Percentiles rank a stretch among this genome's conserved stretches.
Evolutionary conservation across 2,329 filamentous ascomycete genomes (phyloP).

Genomic region (Sarocladiaceae sp.): DNA sequence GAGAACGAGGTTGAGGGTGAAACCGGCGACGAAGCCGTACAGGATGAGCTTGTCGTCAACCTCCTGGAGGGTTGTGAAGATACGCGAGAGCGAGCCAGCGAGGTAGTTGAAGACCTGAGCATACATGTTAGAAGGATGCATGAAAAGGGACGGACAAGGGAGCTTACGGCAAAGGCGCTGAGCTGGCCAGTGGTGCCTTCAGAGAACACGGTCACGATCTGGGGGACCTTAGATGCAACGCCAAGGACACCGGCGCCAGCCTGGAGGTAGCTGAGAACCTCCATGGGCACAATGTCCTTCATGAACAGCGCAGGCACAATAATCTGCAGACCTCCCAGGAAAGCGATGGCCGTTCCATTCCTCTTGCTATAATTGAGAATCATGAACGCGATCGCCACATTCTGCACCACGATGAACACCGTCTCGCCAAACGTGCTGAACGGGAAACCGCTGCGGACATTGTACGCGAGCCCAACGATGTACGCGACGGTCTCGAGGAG

Average conservation of each 20-base stretch:
- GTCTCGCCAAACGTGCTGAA: constrained; percentile 98
- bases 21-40: constrained; percentile 89
- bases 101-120: constrained; percentile 97
- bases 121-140: constrained; percentile 1
- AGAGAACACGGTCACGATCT: constrained; percentile 80
- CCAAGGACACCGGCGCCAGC: constrained; percentile 76
- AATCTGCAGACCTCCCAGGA: constrained; percentile 69
- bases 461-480: constrained; percentile 88
- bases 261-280: constrained; percentile 68
- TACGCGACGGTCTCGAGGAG: constrained; percentile 84
- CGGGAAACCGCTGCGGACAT: constrained; percentile 81
- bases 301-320: constrained; percentile 65
- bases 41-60: constrained; percentile 95
- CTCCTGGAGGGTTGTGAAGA: constrained; percentile 97
- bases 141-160: background rate
- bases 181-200: constrained; percentile 90
- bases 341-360: constrained; percentile 61
- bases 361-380: constrained; percentile 78
- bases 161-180: constrained; percentile 86
- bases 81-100: constrained; percentile 81
- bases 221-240: constrained; percentile 86
- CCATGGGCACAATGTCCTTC: constrained; percentile 56
- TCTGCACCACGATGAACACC: constrained; percentile 84
- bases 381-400: constrained; percentile 79
- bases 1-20: constrained; percentile 80